These are phyloP conservation scores for Neonectria neomacrospora DNA, from an alignment of 2,329 filamentous ascomycete genomes.

Conservation along the genomic window DNA sequence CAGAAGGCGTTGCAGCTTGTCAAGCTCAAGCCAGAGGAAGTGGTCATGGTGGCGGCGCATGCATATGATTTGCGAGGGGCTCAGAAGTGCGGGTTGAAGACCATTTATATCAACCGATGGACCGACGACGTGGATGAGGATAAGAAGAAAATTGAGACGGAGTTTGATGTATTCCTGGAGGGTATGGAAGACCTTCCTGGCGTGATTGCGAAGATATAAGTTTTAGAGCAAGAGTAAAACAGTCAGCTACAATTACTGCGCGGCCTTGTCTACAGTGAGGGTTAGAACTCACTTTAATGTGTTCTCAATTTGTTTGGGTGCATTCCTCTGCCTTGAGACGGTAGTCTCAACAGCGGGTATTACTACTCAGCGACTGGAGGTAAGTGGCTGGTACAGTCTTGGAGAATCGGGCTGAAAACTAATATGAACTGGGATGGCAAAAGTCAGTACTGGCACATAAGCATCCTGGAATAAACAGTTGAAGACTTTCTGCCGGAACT, in stretches of 20 bases:
- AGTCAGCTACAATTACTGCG: no score
- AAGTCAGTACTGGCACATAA: no score
- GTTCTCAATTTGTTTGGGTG: no score
- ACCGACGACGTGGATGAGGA: conserved; percentile 63
- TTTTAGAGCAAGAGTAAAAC: not conserved
- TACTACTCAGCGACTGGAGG: no score
- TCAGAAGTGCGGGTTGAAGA: conserved; percentile 59
- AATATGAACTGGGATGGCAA: no score
- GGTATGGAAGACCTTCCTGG: conserved; percentile 30
- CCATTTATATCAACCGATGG: conserved; percentile 62
- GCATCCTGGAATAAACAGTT: no score
- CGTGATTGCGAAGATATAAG: conserved; percentile 18
- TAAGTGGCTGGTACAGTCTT: no score
- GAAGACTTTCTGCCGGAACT: no score
- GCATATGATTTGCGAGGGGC: conserved; percentile 64
- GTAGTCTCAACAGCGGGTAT: no score
- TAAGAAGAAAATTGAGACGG: conserved; percentile 26
- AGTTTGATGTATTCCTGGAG: conserved; percentile 34
- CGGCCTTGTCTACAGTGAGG: no score
- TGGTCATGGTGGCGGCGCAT: conserved; percentile 64
- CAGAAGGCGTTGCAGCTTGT: conserved; percentile 57
- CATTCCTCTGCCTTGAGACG: no score
- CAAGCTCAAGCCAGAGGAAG: conserved; percentile 57
- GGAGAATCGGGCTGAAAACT: no score
- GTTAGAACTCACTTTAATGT: not conserved